Conservation (phyloP, 306 rosid genomes). For the Dryas octopetala region DNA sequence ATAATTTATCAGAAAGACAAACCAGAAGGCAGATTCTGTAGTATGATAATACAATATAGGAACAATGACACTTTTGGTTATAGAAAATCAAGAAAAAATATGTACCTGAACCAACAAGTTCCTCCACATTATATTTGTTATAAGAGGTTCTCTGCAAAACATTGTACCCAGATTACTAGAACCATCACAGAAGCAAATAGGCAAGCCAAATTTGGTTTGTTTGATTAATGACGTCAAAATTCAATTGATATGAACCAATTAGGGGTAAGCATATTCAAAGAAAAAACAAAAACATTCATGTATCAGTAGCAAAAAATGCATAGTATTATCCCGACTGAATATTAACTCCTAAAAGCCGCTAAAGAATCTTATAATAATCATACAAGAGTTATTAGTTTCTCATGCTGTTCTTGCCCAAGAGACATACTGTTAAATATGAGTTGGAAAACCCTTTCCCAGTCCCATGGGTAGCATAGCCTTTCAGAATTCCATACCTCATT, state of each 20-base stretch:
- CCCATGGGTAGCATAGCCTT: not conserved
- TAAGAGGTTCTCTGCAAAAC: constrained; percentile 77
- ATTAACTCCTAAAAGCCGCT: no score
- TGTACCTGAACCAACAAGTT: constrained; percentile 83
- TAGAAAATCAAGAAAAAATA: not conserved
- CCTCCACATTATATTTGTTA: constrained; percentile 96
- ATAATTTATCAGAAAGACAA: not conserved
- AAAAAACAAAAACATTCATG: not conserved
- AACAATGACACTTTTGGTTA: not conserved
- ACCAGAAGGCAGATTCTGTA: not conserved
- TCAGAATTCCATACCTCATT: not conserved
- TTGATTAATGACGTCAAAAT: not conserved
- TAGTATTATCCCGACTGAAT: no score
- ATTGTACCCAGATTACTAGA: not conserved
- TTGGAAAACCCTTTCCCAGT: not conserved
- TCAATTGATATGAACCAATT: not conserved
- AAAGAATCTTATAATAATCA: no score
- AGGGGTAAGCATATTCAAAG: not conserved
- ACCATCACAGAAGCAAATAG: constrained; percentile 15
- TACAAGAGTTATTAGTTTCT: no score
- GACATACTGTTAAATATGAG: not conserved
- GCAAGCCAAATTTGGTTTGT: not conserved
- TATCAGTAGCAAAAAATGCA: not conserved
- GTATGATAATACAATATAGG: not conserved
- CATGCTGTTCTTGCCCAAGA: not conserved